Evolutionary conservation across 1,139 yeast genomes (phyloP), one percentile per base, ranked within the genome.

Genomic region (Diutina catenulata): DNA sequence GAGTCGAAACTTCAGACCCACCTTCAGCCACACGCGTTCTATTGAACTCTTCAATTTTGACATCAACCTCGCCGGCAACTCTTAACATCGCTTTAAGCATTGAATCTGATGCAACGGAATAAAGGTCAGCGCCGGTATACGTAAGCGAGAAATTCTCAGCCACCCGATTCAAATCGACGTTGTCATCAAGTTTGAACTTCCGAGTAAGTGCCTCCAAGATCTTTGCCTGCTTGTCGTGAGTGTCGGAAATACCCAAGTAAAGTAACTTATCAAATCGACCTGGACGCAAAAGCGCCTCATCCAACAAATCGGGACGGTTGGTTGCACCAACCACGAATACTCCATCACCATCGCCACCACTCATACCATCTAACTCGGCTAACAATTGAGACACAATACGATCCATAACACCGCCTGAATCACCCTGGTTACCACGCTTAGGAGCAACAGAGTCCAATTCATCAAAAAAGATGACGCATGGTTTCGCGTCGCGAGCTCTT

Each of bases 391-490:
- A 87, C 1, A 91, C 98, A 47, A 91, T 91, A 57, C 98, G 73
- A 55, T 91, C 97, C 97, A 88, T 88, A 4, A 88, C 97, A 45
- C 97, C 97, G 19, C 97, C 97, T 2, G 96, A 86, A 57, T 91
- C 97, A 25, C 97, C 97, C 53, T 88, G 96, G 54, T 91, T 88
- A 32, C 97, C 97, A 62, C 97, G 76, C 56, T 91, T 88, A 1
- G 97, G 97, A 0, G 98, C 98, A 2, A 88, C 95, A 2, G 96
- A 87, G 60, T 91, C 98, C 59, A 91, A 71, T 58, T 91, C 98
- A 61, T 91, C 98, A 52, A 91, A 91, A 56, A 91, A 91, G 27
- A 91, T 88, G 26, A 91, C 95, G 66, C 98, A 91, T 1, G 98
- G 98, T 52, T 81, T 82, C 11, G 97, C 95, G 57, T 91, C 97